These are phyloP conservation scores for Ustilago tritici DNA, from an alignment of 1,284 basidiomycete species.

Conservation along the genomic window DNA sequence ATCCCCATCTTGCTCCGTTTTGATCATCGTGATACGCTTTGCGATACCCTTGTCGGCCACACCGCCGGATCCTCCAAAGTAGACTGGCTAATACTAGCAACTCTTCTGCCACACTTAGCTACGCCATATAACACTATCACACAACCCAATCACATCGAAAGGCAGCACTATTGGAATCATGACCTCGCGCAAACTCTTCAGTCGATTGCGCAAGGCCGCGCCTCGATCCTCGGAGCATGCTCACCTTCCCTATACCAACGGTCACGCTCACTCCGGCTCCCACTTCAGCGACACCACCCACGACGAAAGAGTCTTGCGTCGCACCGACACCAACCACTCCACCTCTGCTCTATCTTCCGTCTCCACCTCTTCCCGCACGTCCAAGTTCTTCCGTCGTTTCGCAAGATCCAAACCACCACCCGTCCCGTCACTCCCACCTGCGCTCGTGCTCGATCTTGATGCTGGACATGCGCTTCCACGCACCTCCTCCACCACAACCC, in stretches of 20 bases:
- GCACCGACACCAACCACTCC: constrained; percentile 25
- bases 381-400: constrained; percentile 38
- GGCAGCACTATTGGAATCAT: constrained; percentile 10
- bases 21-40: too few species aligned
- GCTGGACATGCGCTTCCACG: constrained; percentile 28
- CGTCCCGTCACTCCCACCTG: constrained; percentile 40
- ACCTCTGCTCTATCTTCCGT: constrained; percentile 29
- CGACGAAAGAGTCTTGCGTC: constrained; percentile 18
- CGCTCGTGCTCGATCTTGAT: constrained; percentile 40
- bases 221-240: not conserved
- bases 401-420: constrained; percentile 27
- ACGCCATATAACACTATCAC: not conserved
- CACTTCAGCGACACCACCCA: not conserved
- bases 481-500: constrained; percentile 1
- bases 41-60: too few species aligned
- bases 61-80: too few species aligned
- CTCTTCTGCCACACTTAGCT: not conserved
- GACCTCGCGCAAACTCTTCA: constrained; percentile 36
- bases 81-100: too few species aligned
- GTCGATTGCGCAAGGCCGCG: constrained; percentile 30
- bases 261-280: not conserved
- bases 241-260: not conserved
- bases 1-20: too few species aligned
- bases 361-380: constrained; percentile 28
- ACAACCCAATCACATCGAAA: too few species aligned